A percentile compares a stretch with the other conserved stretches of the same genome.
Evolutionary conservation across 2,329 filamentous ascomycete species (phyloP).

Genomic region (Scedosporium minutisporum): DNA sequence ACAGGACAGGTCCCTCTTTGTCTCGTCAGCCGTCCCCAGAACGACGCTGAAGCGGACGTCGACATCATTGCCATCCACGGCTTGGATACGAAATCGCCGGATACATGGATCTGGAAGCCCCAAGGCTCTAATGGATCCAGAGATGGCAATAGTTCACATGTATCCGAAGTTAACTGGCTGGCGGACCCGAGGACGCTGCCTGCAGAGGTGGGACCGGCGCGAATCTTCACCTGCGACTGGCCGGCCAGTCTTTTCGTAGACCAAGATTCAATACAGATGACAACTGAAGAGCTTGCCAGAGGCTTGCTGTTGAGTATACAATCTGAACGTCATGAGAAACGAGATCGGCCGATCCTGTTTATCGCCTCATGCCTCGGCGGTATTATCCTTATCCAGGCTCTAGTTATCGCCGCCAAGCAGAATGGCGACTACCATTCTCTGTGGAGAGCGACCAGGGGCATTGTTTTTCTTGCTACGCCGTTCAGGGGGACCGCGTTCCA

Average conservation of each 20-base stretch:
- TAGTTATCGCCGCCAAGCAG: conserved; percentile 9
- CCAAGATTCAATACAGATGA: conserved; percentile 11
- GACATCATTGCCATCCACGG: conserved; percentile 26
- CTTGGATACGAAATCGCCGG: conserved; percentile 18
- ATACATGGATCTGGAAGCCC: conserved; percentile 17
- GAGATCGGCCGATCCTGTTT: conserved; percentile 18
- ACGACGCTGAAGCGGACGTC: neutral
- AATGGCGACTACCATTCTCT: conserved; percentile 6
- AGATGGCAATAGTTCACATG: neutral
- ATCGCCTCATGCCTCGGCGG: conserved; percentile 24
- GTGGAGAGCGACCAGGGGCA: conserved; percentile 12
- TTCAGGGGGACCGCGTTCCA: conserved; percentile 18
- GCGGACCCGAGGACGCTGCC: conserved; percentile 16
- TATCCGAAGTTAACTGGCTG: conserved; percentile 17
- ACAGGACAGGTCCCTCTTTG: neutral
- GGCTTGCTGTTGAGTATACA: conserved; percentile 14
- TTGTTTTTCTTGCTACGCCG: conserved; percentile 20
- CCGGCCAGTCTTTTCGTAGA: conserved; percentile 14
- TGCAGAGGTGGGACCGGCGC: conserved; percentile 8
- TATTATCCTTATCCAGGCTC: conserved; percentile 19
- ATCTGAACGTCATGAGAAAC: neutral
- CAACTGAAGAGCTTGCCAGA: conserved; percentile 12
- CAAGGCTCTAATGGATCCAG: too few species aligned
- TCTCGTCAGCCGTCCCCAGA: neutral
- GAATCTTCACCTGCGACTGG: conserved; percentile 21